Evolutionary conservation across 768 basidiomycete genomes (phyloP).

Genomic region (Suillus clintonianus): DNA sequence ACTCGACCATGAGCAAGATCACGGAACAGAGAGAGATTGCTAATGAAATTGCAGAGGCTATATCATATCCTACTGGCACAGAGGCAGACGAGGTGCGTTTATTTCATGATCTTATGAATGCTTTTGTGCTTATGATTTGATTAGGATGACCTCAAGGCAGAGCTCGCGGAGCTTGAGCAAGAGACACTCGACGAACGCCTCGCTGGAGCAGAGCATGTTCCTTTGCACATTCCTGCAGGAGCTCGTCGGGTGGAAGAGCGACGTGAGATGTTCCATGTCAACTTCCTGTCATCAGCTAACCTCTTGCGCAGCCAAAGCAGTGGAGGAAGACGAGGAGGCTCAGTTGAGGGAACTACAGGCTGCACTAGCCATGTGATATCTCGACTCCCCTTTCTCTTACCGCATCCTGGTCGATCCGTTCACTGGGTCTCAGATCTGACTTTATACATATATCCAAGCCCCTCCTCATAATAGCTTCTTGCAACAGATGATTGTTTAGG

Average conservation of each 20-base stretch:
- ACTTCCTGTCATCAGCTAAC: constrained; percentile 1
- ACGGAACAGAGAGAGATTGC: constrained; percentile 91
- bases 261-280: not conserved
- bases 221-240: constrained; percentile 77
- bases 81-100: constrained; percentile 71
- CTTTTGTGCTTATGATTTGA: constrained; percentile 2
- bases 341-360: constrained; percentile 90
- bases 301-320: constrained; percentile 37
- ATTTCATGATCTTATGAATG: constrained; percentile 2
- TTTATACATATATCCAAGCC: constrained; percentile 36
- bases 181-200: constrained; percentile 85
- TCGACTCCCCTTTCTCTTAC: constrained; percentile 10
- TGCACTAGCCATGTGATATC: constrained; percentile 72
- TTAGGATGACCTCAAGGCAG: constrained; percentile 76
- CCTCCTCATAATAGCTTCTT: constrained; percentile 26
- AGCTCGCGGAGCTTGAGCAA: constrained; percentile 87
- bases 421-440: constrained; percentile 26
- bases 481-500: constrained; percentile 13
- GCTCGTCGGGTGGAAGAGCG: constrained; percentile 47
- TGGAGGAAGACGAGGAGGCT: constrained; percentile 90
- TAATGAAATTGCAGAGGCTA: constrained; percentile 87
- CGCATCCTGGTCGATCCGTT: constrained; percentile 9
- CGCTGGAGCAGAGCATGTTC: constrained; percentile 85
- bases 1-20: constrained; percentile 83
- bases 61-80: constrained; percentile 69